Evolutionary conservation across 2,329 filamentous ascomycete species (phyloP), one percentile per base, ranked within the genome.

Genomic region (Leptographium radiaticola): DNA sequence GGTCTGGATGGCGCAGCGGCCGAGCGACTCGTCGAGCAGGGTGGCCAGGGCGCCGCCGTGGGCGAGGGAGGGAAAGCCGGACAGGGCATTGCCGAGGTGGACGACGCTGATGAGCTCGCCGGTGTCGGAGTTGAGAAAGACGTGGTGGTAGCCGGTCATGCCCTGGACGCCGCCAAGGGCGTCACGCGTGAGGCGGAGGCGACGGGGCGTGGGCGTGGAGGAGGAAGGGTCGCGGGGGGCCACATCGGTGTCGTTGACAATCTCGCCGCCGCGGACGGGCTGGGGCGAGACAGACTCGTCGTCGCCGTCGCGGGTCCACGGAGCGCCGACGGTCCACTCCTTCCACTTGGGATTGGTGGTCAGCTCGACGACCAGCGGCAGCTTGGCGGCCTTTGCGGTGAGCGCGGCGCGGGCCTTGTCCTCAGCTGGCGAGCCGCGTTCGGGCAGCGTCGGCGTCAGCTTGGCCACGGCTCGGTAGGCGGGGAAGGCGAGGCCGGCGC

Each of bases 21-120:
- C 80, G 57, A 87, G 72, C 51, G 75, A 77, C 70, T 89, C 86
- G 64, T 87, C 79, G 40, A 89, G 67, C 4, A 87, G 66, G 0
- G 82, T 88, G 9, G 82, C 83, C 49, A 86, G 73, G 8, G 76
- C 72, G 15, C 86, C 86, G 53, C 86, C 86, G 68, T 91, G 86
- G 51, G 81, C 80, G 43, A 86, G 72, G 13, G 77, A 76, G 1
- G 86, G 86, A 83, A 84, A 90, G 5, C 87, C 86, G 49, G 75
- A 71, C 20, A 84, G 63, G 1, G 72, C 77, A n/a, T 71, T 66
- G 8, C 86, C 87, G 53, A 89, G 75, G 71, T 75, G 86, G 6
- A 89, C 70, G n/a, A 89, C 73, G 50, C 74, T 77, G 12, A 83
- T 69, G 38, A 81, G 65, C 60, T 80, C 77, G 59, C 79, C 74